A percentile compares a stretch with the other conserved stretches of the same genome.
Evolutionary conservation across 1,284 basidiomycete genomes (phyloP).

Genomic region (Tylopilus orsonianus): DNA sequence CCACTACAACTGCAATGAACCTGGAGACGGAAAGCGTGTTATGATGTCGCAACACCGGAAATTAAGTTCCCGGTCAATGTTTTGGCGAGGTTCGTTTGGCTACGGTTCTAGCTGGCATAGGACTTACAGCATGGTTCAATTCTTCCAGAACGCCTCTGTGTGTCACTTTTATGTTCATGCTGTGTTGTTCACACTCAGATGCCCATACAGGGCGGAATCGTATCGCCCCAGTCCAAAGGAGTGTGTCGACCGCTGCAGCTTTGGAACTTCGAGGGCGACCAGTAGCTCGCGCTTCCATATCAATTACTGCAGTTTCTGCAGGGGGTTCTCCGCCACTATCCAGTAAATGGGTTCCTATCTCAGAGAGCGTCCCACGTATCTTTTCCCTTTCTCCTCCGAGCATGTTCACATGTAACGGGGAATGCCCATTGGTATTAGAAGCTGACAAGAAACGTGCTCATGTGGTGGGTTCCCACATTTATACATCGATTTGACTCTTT

Average conservation of each 20-base stretch:
- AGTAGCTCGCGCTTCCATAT: constrained; percentile 9
- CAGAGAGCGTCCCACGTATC: constrained; percentile 11
- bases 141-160: constrained; percentile 13
- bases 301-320: constrained; percentile 18
- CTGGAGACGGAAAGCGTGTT: constrained; percentile 1
- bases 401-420: constrained; percentile 21
- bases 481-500: not conserved
- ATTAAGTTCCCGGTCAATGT: not conserved
- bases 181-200: not conserved
- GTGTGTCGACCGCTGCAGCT: not conserved
- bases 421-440: constrained; percentile 10
- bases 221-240: not conserved
- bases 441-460: constrained; percentile 14
- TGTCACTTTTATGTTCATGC: not conserved
- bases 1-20: constrained; percentile 26
- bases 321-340: constrained; percentile 20
- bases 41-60: not conserved
- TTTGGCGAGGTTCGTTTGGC: constrained; percentile 17
- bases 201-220: constrained; percentile 6
- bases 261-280: constrained; percentile 16
- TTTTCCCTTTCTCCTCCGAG: constrained; percentile 23
- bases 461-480: constrained; percentile 22
- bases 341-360: constrained; percentile 16
- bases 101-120: not conserved
- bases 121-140: constrained; percentile 6